A percentile compares a stretch with the other conserved stretches of the same genome.
phyloP scores from a whole-genome alignment of 2,329 filamentous ascomycete genomes.

The Aspergillus japonicus region DNA sequence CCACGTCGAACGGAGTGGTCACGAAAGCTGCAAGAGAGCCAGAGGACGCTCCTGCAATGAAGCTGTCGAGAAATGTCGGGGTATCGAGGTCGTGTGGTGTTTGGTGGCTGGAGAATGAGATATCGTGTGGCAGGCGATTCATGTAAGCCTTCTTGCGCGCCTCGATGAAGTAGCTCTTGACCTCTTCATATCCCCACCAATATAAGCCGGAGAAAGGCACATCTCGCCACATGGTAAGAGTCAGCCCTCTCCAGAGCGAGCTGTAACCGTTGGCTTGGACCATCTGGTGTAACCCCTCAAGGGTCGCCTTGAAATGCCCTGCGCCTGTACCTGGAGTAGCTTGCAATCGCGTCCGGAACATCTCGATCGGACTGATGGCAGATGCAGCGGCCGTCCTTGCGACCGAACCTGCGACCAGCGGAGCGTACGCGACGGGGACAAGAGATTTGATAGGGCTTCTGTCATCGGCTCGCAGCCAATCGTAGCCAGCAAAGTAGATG shows the following conservation, averaged over 20 bases:
- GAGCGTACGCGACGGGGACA: constrained; percentile 69
- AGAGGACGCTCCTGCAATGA: constrained; percentile 77
- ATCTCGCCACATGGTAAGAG: constrained; percentile 90
- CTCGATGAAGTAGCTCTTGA: constrained; percentile 70
- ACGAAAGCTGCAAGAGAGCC: constrained; percentile 82
- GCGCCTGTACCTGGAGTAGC: constrained; percentile 61
- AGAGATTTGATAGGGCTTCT: constrained; percentile 67
- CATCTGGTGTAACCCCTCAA: constrained; percentile 75
- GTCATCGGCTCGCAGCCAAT: constrained; percentile 78
- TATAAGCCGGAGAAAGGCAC: constrained; percentile 96
- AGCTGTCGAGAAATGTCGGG: constrained; percentile 83
- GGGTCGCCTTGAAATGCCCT: constrained; percentile 74
- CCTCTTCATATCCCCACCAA: constrained; percentile 95
- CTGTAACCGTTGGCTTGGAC: constrained; percentile 72
- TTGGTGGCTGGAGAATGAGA: constrained; percentile 20
- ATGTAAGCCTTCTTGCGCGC: constrained; percentile 53
- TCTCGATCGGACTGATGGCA: constrained; percentile 85
- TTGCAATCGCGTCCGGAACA: constrained; percentile 90
- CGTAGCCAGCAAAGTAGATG: constrained; percentile 98
- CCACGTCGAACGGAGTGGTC: constrained; percentile 95
- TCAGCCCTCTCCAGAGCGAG: constrained; percentile 86
- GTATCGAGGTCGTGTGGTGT: constrained; percentile 68
- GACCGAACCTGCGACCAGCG: constrained; percentile 73
- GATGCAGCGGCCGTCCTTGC: constrained; percentile 79
- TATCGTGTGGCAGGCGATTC: constrained; percentile 17